Evolutionary conservation across 208 protist species (phyloP).

Genomic region (Acanthamoeba triangularis): DNA sequence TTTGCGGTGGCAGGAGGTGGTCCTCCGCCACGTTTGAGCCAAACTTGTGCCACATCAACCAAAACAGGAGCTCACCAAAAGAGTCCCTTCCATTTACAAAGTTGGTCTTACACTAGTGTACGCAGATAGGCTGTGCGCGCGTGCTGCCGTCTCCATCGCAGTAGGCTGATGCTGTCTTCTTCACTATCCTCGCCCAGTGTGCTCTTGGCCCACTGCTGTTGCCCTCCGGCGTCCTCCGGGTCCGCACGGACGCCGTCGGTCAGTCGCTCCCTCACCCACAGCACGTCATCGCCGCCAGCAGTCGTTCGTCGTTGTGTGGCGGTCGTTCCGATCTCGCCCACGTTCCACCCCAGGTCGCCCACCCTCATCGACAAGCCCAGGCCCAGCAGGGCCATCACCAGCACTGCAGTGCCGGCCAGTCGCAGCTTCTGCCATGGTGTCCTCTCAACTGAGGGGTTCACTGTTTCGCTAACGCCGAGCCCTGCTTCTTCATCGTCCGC

Average conservation of each 20-base stretch:
- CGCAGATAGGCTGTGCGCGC: conserved; percentile 3
- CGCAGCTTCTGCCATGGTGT: neutral
- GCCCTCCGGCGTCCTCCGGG: neutral
- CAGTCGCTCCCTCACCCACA: neutral
- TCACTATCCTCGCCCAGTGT: neutral
- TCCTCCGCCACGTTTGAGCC: too few relatives aligned
- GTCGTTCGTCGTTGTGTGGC: neutral
- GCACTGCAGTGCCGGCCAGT: neutral
- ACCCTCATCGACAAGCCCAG: neutral
- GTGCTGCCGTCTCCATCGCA: neutral
- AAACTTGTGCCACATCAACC: too few relatives aligned
- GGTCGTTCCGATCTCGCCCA: neutral
- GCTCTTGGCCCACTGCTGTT: neutral
- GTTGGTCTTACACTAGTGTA: neutral
- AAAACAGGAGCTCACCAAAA: too few relatives aligned
- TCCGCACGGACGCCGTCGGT: neutral
- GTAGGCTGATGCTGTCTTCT: neutral
- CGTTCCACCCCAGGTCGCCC: neutral
- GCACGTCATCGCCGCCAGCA: neutral
- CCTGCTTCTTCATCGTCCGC: too few relatives aligned
- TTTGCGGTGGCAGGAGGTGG: too few relatives aligned
- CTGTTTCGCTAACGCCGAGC: neutral
- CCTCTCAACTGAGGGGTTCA: too few relatives aligned
- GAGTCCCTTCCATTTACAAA: neutral
- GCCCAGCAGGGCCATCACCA: neutral